phyloP scores from a whole-genome alignment of 2,329 filamentous ascomycete genomes.

The Endothia cerciana region DNA sequence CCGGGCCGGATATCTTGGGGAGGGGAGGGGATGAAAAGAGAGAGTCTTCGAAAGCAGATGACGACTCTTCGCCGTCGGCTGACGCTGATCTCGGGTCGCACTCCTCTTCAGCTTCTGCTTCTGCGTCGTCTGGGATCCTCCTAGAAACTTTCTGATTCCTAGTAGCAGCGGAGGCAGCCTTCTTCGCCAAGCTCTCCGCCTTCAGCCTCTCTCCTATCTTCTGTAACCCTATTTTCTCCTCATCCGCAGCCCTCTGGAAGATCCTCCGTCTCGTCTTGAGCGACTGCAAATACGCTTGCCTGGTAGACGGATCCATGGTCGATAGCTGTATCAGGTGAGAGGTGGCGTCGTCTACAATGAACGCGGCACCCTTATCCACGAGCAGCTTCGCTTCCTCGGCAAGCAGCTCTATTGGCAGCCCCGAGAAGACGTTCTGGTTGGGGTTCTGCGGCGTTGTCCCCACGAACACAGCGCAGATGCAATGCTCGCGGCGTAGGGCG shows the following conservation, averaged over 20 bases:
- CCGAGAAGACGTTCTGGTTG: slow-evolving; percentile 92
- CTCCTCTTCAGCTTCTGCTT: slow-evolving; percentile 7
- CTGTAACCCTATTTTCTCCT: slow-evolving; percentile 42
- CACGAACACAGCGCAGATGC: slow-evolving; percentile 83
- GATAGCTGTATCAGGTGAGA: slow-evolving; percentile 70
- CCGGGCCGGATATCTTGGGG: not conserved
- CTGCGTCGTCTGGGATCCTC: not conserved
- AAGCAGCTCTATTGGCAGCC: slow-evolving; percentile 85
- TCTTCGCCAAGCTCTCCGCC: slow-evolving; percentile 25
- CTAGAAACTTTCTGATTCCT: not conserved
- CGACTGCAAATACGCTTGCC: slow-evolving; percentile 66
- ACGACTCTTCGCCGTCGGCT: slow-evolving; percentile 8
- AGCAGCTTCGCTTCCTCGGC: slow-evolving; percentile 86
- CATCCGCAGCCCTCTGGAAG: slow-evolving; percentile 45
- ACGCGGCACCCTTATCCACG: slow-evolving; percentile 75
- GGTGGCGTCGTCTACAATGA: slow-evolving; percentile 77
- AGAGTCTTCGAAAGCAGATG: not conserved
- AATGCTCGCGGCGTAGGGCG: slow-evolving; percentile 76
- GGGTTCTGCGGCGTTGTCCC: slow-evolving; percentile 90
- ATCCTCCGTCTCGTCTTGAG: slow-evolving; percentile 49
- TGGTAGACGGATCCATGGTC: slow-evolving; percentile 59
- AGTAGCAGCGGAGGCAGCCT: not conserved
- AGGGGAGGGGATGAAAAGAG: slow-evolving; percentile 14
- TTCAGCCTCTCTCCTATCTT: slow-evolving; percentile 31
- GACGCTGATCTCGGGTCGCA: not conserved